Evolutionary conservation across 495 filamentous ascomycete species (phyloP), one percentile per base, ranked within the genome.

Genomic region (Penicillium maclennaniae): DNA sequence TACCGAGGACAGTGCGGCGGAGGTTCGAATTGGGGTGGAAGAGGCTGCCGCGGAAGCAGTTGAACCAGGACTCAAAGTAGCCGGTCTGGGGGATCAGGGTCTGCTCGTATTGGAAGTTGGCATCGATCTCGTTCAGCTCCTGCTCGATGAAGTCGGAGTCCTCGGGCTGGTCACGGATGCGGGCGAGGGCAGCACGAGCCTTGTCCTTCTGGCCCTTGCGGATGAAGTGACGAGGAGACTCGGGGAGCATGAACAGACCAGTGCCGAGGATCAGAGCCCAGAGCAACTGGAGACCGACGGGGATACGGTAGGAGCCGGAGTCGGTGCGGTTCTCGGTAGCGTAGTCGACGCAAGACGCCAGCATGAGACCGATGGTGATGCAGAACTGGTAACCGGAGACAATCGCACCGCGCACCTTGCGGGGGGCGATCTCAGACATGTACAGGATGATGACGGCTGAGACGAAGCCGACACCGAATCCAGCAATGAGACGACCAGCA

Each of bases 1-100:
- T 86, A 63, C 88, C 89, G 39, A 91, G 78, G 53, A 90, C 79
- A 17, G 87, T 88, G 52, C 87, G 87, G 63, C 88, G 86, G 36
- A 88, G 37, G 69, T 87, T 87, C 66, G 75, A 80, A 69, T 78
- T 80, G 31, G 78, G 74, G 21, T 75, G 70, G 60, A 65, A 80
- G 66, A 91, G 75, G 42, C 71, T 81, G 47, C 84, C 87, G 53
- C 73, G 74, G 77, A 89, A 88, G 76, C 84, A 90, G 65, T 77
- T 82, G 55, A 74, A 55, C 85, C 81, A 88, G 65, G 69, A 80
- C 31, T 69, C 68, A 43, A 86, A 57, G 67, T 83, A 89, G 45
- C 74, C 76, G 41, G 71, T 72, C 55, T 84, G 72, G 19, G 83
- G 84, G 17, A 83, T 82, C 41, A 78, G 65, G 40, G 77, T 68